Evolutionary conservation across 768 basidiomycete genomes (phyloP), one percentile per base, ranked within the genome.

Genomic region (Phylloporus rhodoxanthus): DNA sequence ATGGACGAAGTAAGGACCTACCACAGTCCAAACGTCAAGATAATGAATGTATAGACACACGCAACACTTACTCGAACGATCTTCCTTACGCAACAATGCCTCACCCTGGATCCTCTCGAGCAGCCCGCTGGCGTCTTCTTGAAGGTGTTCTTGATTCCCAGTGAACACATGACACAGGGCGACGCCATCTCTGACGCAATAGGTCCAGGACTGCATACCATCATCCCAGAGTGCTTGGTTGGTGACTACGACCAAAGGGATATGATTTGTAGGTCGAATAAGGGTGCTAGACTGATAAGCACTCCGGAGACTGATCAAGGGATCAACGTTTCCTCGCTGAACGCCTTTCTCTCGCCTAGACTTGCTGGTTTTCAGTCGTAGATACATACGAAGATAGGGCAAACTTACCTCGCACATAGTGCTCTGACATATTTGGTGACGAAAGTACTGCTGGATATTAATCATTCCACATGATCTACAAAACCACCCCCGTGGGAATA

Each of bases 381-480:
- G 38, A 32, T 30, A 42, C 14, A 14, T 4, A 15, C 2, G 21
- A 13, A 43, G 8, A 20, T 19, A 30, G 28, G 28, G 32, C 3
- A 36, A 39, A 60, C 65, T 39, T 50, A 76, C 76, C 64, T 63
- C 57, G 54, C 79, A 81, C 1, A 25, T 42, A 3, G 63, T 56
- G 50, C 74, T 74, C 11, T 58, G 54, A 57, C 80, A 81, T 53
- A 67, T 63, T 41, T 76, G 68, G 53, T 77, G 74, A 47, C 80
- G 68, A 62, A 81, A 66, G 40, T 66, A 64, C 11, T 51, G 53
- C 55, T 78, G 74, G 39, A 68, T 69, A 43, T 79, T 80, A 21
- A 81, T 58, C 57, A 73, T 68, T 21, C 79, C 78, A 49, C 80
- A 81, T 0, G 52, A 43, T 2, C 21, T 49, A 51, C 80, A 81